Evolutionary conservation across 176 grass and related monocot genomes (phyloP).

Genomic region (Carex myosuroides): DNA sequence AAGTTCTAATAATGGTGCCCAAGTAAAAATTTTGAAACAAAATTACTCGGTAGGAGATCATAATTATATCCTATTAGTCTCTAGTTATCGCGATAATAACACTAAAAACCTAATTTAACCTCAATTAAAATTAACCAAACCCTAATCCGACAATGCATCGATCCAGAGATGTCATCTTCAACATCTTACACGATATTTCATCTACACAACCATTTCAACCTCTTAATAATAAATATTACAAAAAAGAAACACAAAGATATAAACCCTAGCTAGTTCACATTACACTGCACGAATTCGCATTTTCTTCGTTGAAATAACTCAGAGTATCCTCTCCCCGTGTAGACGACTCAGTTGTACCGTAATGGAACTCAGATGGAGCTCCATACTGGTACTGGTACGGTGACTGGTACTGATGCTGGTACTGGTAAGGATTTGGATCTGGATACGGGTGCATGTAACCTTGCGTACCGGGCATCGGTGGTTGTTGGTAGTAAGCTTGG

Average conservation of each 20-base stretch:
- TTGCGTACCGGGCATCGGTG: constrained; percentile 20
- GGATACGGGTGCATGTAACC: constrained; percentile 22
- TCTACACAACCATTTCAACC: constrained; percentile 29
- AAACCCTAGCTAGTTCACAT: constrained; percentile 32
- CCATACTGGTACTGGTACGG: constrained; percentile 21
- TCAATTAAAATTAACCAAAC: constrained; percentile 39
- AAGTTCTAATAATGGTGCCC: background rate
- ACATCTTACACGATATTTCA: constrained; percentile 14
- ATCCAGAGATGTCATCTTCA: constrained; percentile 32
- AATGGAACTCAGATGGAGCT: constrained; percentile 29
- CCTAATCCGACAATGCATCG: constrained; percentile 10
- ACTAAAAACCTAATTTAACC: constrained; percentile 31
- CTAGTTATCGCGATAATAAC: constrained; percentile 21
- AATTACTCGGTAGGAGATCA: background rate
- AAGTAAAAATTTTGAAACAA: background rate
- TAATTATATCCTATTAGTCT: constrained; percentile 6
- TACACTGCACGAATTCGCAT: constrained; percentile 48
- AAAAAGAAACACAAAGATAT: background rate
- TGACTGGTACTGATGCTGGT: background rate
- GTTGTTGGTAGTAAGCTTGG: constrained; percentile 62
- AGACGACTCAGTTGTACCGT: constrained; percentile 42
- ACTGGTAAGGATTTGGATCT: constrained; percentile 17
- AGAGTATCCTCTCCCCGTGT: constrained; percentile 27
- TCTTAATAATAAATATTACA: constrained; percentile 25
- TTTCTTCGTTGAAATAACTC: constrained; percentile 57